These are phyloP conservation scores for Neoboletus brunneissimus DNA, from an alignment of 768 basidiomycete genomes.

Conservation along the genomic window DNA sequence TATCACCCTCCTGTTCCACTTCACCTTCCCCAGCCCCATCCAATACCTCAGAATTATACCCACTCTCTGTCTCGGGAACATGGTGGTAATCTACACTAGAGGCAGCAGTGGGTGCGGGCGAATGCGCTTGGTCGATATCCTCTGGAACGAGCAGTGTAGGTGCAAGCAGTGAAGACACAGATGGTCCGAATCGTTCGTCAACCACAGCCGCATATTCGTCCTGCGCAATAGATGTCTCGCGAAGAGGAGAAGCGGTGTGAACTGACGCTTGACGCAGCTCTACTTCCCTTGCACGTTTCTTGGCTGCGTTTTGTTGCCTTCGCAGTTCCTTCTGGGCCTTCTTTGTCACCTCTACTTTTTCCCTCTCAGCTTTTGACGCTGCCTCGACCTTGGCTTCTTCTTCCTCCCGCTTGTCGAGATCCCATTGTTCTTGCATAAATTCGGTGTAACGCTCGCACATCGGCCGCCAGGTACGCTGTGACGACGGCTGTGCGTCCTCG, in stretches of 20 bases:
- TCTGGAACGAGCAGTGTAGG: slow-evolving; percentile 24
- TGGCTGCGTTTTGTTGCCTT: slow-evolving; percentile 50
- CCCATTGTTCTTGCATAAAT: slow-evolving; percentile 81
- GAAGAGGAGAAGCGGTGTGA: slow-evolving; percentile 25
- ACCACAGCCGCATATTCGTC: slow-evolving; percentile 24
- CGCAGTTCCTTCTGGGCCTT: slow-evolving; percentile 47
- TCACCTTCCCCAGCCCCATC: slow-evolving; percentile 32
- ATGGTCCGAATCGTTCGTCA: slow-evolving; percentile 29
- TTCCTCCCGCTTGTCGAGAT: slow-evolving; percentile 75
- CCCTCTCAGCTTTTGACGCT: slow-evolving; percentile 43
- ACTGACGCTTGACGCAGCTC: slow-evolving; percentile 23
- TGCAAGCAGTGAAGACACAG: slow-evolving; percentile 27
- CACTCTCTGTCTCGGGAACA: slow-evolving; percentile 46
- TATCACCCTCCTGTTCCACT: slow-evolving; percentile 25
- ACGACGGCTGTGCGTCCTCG: slow-evolving; percentile 29
- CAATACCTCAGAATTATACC: slow-evolving; percentile 51
- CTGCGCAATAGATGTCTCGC: slow-evolving; percentile 30
- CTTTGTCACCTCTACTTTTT: slow-evolving; percentile 35
- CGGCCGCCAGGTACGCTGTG: slow-evolving; percentile 65
- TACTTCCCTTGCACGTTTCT: slow-evolving; percentile 46
- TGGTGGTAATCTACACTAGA: slow-evolving; percentile 46
- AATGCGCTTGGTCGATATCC: slow-evolving; percentile 38
- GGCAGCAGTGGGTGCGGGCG: slow-evolving; percentile 50
- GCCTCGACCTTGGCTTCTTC: slow-evolving; percentile 52
- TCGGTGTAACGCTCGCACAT: slow-evolving; percentile 82